phyloP scores from a whole-genome alignment of 768 basidiomycete genomes.

The Galerina sulciceps region DNA sequence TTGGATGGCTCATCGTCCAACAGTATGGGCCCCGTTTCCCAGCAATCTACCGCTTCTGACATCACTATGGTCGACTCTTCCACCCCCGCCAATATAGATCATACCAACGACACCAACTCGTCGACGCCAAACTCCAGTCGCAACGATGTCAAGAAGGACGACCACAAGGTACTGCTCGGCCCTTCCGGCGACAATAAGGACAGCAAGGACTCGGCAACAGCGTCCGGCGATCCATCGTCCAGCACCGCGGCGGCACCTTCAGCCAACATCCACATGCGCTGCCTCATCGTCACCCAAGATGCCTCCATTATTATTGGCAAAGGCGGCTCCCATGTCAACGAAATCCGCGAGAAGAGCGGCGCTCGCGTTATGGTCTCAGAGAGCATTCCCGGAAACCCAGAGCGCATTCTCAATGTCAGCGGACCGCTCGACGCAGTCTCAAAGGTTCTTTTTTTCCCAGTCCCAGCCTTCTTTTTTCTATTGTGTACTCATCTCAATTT shows the following conservation, averaged over 20 bases:
- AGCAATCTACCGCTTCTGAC: constrained; percentile 50
- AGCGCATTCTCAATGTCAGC: constrained; percentile 95
- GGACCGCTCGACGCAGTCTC: constrained; percentile 98
- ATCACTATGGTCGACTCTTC: constrained; percentile 70
- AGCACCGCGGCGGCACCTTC: constrained; percentile 56
- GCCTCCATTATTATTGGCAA: constrained; percentile 99
- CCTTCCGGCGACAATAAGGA: constrained; percentile 34
- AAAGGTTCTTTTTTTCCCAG: constrained; percentile 63
- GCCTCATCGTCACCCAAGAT: constrained; percentile 98
- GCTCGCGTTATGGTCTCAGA: constrained; percentile 97
- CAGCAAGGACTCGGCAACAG: constrained; percentile 50
- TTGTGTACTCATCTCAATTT: constrained; percentile 6
- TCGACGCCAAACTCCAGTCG: constrained; percentile 49
- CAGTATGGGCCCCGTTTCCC: constrained; percentile 48
- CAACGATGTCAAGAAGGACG: constrained; percentile 47
- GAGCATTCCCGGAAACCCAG: constrained; percentile 98
- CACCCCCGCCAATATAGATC: constrained; percentile 39
- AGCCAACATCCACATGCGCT: constrained; percentile 94
- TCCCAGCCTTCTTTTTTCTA: constrained; percentile 6
- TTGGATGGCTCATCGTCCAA: constrained; percentile 65
- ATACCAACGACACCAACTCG: constrained; percentile 59
- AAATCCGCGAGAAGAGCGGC: constrained; percentile 97
- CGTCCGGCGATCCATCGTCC: constrained; percentile 51
- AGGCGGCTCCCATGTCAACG: constrained; percentile 94
- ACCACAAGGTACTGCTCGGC: constrained; percentile 32